A percentile compares a stretch with the other conserved stretches of the same genome.
Conservation (phyloP, 441 rosid genomes). For the Gossypium davidsonii region DNA sequence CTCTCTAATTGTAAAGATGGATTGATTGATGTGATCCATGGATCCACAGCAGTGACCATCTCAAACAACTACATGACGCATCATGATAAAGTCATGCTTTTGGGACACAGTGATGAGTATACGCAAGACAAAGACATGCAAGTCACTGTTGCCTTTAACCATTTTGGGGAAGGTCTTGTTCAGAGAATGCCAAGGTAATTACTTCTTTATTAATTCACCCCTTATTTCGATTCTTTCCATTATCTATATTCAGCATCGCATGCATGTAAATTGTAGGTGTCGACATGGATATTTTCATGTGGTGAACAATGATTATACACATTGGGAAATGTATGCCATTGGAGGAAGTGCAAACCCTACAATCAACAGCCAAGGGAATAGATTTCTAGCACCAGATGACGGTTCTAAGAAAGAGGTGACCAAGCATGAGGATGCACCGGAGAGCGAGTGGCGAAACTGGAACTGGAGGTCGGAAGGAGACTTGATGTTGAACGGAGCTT, state of each 20-base stretch:
- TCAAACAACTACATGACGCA: conserved; percentile 61
- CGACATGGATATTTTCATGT: conserved; percentile 1
- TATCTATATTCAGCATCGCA: neutral
- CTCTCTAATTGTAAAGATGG: conserved; percentile 54
- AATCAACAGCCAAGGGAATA: conserved; percentile 1
- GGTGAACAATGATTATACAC: conserved; percentile 8
- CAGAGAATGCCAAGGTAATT: conserved; percentile 5
- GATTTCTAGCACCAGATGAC: neutral
- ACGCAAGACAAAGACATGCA: conserved; percentile 16
- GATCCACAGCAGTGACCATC: conserved; percentile 58
- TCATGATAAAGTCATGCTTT: conserved; percentile 56
- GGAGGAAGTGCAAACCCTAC: conserved; percentile 9
- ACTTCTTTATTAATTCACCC: neutral
- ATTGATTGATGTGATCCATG: conserved; percentile 52
- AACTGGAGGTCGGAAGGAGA: conserved; percentile 5
- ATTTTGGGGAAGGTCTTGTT: neutral
- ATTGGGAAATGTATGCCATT: conserved; percentile 4
- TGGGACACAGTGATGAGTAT: conserved; percentile 53
- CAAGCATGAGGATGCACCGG: conserved; percentile 10
- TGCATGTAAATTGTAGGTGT: neutral
- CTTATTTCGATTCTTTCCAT: neutral
- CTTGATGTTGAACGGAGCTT: conserved; percentile 45
- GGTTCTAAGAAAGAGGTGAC: conserved; percentile 33
- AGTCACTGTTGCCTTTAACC: conserved; percentile 7
- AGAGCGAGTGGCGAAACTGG: neutral